phyloP scores from a whole-genome alignment of 2,329 filamentous ascomycete genomes.

The Sporothrix brasiliensis region DNA sequence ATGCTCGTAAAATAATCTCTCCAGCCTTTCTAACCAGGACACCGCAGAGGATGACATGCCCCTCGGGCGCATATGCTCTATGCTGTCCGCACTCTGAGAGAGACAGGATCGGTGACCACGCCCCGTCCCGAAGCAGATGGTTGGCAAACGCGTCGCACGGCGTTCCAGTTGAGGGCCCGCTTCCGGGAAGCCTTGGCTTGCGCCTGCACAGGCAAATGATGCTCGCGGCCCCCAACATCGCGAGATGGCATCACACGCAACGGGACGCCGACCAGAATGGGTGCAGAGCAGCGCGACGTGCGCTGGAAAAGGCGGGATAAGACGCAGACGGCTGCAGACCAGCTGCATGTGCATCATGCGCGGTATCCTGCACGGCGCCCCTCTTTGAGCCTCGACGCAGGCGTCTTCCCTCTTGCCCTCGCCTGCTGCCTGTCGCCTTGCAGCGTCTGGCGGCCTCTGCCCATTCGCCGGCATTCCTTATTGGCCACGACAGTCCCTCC shows the following conservation, averaged over 20 bases:
- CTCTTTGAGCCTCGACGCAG: conserved; percentile 17
- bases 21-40: too few species aligned
- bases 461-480: not conserved
- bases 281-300: not conserved
- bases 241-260: not conserved
- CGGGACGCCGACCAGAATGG: not conserved
- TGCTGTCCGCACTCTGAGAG: not conserved
- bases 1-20: too few species aligned
- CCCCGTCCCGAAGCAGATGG: too few species aligned
- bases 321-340: not conserved
- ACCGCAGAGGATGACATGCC: not conserved
- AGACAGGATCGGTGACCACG: not conserved
- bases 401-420: not conserved
- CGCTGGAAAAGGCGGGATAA: conserved; percentile 5
- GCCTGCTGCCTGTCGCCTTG: not conserved
- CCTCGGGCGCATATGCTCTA: not conserved
- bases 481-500: not conserved
- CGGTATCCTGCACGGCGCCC: not conserved
- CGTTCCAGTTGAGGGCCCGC: too few species aligned
- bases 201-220: not conserved
- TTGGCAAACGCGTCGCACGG: not conserved
- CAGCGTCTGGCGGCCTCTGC: not conserved
- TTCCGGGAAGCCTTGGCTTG: too few species aligned
- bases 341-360: not conserved
- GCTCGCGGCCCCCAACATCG: not conserved